phyloP scores from a whole-genome alignment of 2,329 filamentous ascomycete genomes.

The Ceratocystis albifundus region DNA sequence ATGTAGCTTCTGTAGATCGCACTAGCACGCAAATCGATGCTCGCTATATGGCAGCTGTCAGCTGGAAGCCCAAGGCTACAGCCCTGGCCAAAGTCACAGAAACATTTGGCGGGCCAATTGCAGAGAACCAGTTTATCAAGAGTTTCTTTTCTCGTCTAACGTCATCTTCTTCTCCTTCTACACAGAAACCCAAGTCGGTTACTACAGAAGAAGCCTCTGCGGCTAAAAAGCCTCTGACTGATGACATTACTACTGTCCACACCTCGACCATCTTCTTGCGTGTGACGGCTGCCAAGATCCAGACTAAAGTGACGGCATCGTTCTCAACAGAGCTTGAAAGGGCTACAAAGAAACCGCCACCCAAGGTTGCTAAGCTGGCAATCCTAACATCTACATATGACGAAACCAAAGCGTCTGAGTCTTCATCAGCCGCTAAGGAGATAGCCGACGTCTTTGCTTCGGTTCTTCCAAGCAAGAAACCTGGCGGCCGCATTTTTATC shows the following conservation, averaged over 20 bases:
- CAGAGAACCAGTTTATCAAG: conserved; percentile 52
- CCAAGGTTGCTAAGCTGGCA: conserved; percentile 72
- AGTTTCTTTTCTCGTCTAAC: conserved; percentile 68
- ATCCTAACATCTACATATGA: conserved; percentile 88
- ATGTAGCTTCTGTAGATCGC: conserved; percentile 64
- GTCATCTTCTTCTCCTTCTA: conserved; percentile 44
- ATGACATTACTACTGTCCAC: conserved; percentile 60
- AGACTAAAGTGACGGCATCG: conserved; percentile 58
- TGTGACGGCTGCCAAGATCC: conserved; percentile 72
- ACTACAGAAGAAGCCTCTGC: conserved; percentile 44
- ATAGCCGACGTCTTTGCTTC: conserved; percentile 71
- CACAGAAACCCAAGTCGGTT: conserved; percentile 40
- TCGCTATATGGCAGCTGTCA: conserved; percentile 73
- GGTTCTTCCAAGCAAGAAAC: conserved; percentile 74
- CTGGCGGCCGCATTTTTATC: conserved; percentile 81
- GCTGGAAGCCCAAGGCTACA: conserved; percentile 56
- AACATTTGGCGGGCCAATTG: conserved; percentile 38
- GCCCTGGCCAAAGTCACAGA: conserved; percentile 36
- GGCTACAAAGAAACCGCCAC: conserved; percentile 93
- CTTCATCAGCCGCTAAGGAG: conserved; percentile 36
- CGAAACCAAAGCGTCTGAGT: conserved; percentile 56
- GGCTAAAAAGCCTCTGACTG: conserved; percentile 49
- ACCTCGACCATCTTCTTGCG: conserved; percentile 77
- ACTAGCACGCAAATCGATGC: conserved; percentile 90
- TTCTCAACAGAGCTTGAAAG: conserved; percentile 82